phyloP scores from a whole-genome alignment of 1,284 basidiomycete species.

The Rhodotorula sp. region DNA sequence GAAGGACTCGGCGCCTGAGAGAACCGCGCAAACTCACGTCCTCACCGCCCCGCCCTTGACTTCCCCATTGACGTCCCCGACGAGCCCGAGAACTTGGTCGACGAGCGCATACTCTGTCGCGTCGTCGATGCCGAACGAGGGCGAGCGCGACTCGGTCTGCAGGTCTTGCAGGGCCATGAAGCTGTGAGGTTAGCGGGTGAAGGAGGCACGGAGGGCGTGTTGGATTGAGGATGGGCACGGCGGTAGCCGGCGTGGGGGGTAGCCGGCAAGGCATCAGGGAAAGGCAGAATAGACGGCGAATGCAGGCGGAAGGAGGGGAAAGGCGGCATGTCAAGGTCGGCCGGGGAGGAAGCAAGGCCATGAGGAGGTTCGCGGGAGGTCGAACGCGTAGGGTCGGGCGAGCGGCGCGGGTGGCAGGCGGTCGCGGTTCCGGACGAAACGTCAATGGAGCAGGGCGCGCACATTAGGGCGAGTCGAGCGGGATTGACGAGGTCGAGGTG shows the following conservation, averaged over 20 bases:
- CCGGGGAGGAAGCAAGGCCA: background rate
- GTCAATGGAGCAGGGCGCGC: background rate
- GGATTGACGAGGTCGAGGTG: background rate
- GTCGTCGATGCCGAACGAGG: constrained; percentile 73
- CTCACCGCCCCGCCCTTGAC: constrained; percentile 97
- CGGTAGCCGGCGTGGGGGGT: too few relatives aligned
- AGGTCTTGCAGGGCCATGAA: constrained; percentile 94
- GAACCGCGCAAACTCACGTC: constrained; percentile 59
- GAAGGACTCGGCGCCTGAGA: background rate
- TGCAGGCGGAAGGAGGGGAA: background rate
- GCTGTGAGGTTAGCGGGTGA: constrained; percentile 53
- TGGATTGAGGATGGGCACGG: background rate
- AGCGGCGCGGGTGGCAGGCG: background rate
- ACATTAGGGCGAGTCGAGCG: background rate
- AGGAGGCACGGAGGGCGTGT: constrained; percentile 28
- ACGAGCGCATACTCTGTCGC: constrained; percentile 42
- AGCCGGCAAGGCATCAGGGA: too few relatives aligned
- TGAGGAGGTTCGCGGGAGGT: background rate
- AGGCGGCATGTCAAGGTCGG: background rate
- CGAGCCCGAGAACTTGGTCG: constrained; percentile 41
- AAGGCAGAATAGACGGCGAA: background rate
- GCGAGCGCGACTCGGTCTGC: constrained; percentile 62
- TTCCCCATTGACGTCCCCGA: constrained; percentile 83
- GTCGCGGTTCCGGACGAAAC: too few relatives aligned
- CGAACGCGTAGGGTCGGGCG: background rate